Percentiles rank a stretch among this genome's conserved stretches.
phyloP scores from a whole-genome alignment of 352 stramenopile genomes.

The Phytophthora cajani region DNA sequence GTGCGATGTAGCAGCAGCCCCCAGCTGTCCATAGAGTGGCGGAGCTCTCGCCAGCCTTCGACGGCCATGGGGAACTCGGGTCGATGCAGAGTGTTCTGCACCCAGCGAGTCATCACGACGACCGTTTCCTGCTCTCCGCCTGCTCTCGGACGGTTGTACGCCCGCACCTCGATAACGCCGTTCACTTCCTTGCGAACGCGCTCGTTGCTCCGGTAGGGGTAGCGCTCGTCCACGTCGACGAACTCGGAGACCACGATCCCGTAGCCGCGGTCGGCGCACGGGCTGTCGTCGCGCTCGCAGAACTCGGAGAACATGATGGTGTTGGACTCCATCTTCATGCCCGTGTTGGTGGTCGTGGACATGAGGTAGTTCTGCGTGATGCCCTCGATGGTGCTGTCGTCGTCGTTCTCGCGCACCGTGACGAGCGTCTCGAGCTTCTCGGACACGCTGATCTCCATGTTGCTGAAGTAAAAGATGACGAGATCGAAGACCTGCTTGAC shows the following conservation, averaged over 20 bases:
- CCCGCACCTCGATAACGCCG: slow-evolving; percentile 32
- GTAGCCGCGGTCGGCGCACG: slow-evolving; percentile 23
- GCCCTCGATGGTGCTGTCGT: slow-evolving; percentile 18
- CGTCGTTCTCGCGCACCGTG: slow-evolving; percentile 59
- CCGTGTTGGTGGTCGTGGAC: slow-evolving; percentile 34
- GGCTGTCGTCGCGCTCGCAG: slow-evolving; percentile 29
- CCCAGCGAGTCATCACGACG: slow-evolving; percentile 42
- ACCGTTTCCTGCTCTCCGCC: slow-evolving; percentile 19
- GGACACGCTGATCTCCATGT: slow-evolving; percentile 68
- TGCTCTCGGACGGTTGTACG: slow-evolving; percentile 20
- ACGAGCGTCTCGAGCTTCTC: slow-evolving; percentile 54
- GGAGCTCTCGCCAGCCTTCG: slow-evolving; percentile 29
- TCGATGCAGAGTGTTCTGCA: slow-evolving; percentile 33
- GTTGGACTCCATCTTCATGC: slow-evolving; percentile 52
- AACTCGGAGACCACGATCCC: slow-evolving; percentile 40
- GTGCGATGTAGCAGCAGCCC: slow-evolving; percentile 31
- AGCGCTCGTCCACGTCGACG: slow-evolving; percentile 37
- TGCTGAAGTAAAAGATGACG: slow-evolving; percentile 56
- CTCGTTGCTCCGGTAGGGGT: slow-evolving; percentile 33
- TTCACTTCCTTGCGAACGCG: slow-evolving; percentile 41
- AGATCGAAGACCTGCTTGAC: slow-evolving; percentile 62
- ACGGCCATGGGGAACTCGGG: slow-evolving; percentile 32
- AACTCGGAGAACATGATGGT: slow-evolving; percentile 46
- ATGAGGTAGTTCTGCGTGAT: slow-evolving; percentile 48
- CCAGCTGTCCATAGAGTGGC: slow-evolving; percentile 41